Conservation (phyloP, 352 stramenopile species). For the Globisporangium acanthophoron region DNA sequence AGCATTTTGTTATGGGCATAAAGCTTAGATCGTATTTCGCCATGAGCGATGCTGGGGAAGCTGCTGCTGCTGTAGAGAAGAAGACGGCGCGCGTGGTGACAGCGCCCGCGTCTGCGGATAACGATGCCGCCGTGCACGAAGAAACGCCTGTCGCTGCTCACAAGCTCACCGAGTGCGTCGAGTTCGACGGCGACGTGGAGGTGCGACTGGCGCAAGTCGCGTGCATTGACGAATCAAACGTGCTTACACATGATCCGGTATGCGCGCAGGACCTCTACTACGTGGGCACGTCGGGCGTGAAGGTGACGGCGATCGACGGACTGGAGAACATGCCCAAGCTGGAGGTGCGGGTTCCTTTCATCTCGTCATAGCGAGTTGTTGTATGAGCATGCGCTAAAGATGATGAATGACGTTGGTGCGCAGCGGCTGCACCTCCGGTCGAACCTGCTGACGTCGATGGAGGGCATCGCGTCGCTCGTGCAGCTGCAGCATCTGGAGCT, state of each 20-base stretch:
- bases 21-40: too few relatives aligned
- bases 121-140: slow-evolving; percentile 20
- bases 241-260: too few relatives aligned
- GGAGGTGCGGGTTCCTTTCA: slow-evolving; percentile 17
- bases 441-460: slow-evolving; percentile 79
- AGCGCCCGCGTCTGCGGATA: not conserved
- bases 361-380: not conserved
- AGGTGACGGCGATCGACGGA: slow-evolving; percentile 59
- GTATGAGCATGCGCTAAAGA: too few relatives aligned
- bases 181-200: slow-evolving; percentile 45
- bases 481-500: slow-evolving; percentile 93
- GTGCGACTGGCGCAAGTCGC: slow-evolving; percentile 8
- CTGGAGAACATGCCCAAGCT: slow-evolving; percentile 48
- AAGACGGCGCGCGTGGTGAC: slow-evolving; percentile 1
- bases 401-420: not conserved
- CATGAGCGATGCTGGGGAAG: not conserved
- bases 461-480: slow-evolving; percentile 48
- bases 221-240: too few relatives aligned
- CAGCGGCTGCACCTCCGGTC: slow-evolving; percentile 64
- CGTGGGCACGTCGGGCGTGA: slow-evolving; percentile 75
- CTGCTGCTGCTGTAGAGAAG: not conserved
- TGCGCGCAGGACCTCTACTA: slow-evolving; percentile 68
- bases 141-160: slow-evolving; percentile 20
- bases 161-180: slow-evolving; percentile 71
- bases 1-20: not conserved